phyloP scores from a whole-genome alignment of 2,329 filamentous ascomycete genomes.

The Colletotrichum scovillei region DNA sequence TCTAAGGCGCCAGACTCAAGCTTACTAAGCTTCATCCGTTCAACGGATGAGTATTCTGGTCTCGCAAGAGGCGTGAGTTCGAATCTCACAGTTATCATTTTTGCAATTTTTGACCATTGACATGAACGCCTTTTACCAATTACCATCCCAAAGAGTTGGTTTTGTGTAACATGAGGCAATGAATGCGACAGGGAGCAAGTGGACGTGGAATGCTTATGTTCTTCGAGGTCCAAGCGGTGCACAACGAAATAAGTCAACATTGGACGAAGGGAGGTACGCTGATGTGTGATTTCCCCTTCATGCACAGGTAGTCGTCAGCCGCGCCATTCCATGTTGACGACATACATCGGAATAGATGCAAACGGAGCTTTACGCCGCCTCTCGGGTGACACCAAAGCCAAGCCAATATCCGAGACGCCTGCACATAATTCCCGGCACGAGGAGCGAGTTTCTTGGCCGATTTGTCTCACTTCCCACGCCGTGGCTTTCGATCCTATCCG shows the following conservation, averaged over 20 bases:
- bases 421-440: background rate
- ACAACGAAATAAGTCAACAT: background rate
- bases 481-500: background rate
- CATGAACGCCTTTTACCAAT: background rate
- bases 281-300: background rate
- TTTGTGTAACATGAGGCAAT: background rate
- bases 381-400: background rate
- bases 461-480: background rate
- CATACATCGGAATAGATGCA: background rate
- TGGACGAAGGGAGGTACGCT: background rate
- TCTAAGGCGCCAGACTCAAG: constrained; percentile 23
- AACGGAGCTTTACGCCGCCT: background rate
- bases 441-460: background rate
- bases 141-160: too few species aligned
- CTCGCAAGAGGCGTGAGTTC: constrained; percentile 23
- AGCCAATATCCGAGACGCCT: background rate
- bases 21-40: constrained; percentile 1
- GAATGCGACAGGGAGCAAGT: background rate
- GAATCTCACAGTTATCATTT: constrained; percentile 22
- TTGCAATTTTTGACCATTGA: background rate
- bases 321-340: background rate
- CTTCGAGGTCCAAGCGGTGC: background rate
- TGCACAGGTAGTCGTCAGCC: background rate
- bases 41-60: constrained; percentile 11
- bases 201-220: background rate